Conservation (phyloP, 1,139 yeast genomes). For the Hanseniaspora uvarum region DNA sequence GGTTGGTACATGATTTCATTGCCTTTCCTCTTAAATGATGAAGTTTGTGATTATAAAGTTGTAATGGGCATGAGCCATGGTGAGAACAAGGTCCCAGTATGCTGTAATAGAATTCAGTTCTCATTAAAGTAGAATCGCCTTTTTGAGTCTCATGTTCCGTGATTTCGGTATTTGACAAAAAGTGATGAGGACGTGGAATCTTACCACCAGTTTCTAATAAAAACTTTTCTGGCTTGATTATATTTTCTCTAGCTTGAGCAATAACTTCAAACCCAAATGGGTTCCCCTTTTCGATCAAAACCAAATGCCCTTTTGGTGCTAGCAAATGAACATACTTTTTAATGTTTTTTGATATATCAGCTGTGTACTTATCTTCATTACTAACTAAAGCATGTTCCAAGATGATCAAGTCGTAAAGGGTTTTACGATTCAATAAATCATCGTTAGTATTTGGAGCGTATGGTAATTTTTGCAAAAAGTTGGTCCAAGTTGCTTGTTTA, state of each 20-base stretch:
- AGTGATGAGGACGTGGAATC: conserved; percentile 49
- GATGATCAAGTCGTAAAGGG: conserved; percentile 68
- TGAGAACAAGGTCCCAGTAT: conserved; percentile 88
- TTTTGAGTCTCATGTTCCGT: conserved; percentile 33
- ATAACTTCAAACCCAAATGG: conserved; percentile 80
- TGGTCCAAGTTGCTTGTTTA: conserved; percentile 32
- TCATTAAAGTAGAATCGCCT: conserved; percentile 16
- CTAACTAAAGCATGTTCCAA: conserved; percentile 69
- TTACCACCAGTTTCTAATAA: conserved; percentile 43
- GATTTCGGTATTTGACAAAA: not conserved
- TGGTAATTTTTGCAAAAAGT: conserved; percentile 42
- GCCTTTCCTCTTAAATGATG: conserved; percentile 55
- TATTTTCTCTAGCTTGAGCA: conserved; percentile 81
- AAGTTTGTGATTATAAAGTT: conserved; percentile 60
- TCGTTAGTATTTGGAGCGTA: conserved; percentile 22
- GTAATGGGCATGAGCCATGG: conserved; percentile 79
- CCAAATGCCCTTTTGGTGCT: conserved; percentile 67
- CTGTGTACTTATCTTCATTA: conserved; percentile 52
- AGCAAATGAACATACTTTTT: conserved; percentile 50
- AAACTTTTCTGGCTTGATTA: conserved; percentile 71
- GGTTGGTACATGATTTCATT: conserved; percentile 66
- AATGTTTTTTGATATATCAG: conserved; percentile 61
- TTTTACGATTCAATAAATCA: conserved; percentile 25
- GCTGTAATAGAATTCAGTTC: conserved; percentile 39
- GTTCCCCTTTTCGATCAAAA: conserved; percentile 78